Evolutionary conservation across 371 early-diverging fungal genomes (phyloP).

Genomic region (Mucor indicus): DNA sequence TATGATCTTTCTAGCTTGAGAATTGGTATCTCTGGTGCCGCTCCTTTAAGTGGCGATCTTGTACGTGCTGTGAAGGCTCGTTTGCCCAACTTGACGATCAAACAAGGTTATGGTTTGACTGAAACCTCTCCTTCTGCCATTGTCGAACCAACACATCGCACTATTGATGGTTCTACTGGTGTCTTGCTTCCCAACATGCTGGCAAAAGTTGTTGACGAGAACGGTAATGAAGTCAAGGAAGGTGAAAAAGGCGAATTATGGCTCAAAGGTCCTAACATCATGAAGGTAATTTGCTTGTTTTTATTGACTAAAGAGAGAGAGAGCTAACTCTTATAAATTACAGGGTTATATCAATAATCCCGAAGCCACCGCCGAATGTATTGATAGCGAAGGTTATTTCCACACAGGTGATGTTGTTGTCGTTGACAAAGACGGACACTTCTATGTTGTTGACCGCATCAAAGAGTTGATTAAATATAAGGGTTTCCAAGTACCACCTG

Average conservation of each 20-base stretch:
- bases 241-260: conserved; percentile 72
- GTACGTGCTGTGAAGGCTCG: conserved; percentile 27
- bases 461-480: conserved; percentile 81
- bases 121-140: conserved; percentile 19
- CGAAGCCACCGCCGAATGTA: conserved; percentile 63
- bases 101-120: conserved; percentile 28
- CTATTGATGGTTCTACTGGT: conserved; percentile 53
- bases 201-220: conserved; percentile 65
- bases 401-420: conserved; percentile 84
- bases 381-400: conserved; percentile 65
- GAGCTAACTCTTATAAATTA: too few species aligned
- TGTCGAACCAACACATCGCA: conserved; percentile 6
- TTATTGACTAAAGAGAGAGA: too few species aligned
- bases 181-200: conserved; percentile 61
- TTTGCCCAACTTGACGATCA: conserved; percentile 35
- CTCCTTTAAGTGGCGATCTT: conserved; percentile 71
- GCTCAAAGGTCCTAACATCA: conserved; percentile 79
- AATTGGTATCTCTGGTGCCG: conserved; percentile 68
- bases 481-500: conserved; percentile 56
- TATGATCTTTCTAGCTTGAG: conserved; percentile 63
- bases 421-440: conserved; percentile 54
- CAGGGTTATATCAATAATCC: conserved; percentile 66
- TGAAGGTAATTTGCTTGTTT: too few species aligned
- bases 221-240: conserved; percentile 50
- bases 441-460: conserved; percentile 67